Conservation (phyloP, 2,329 filamentous ascomycete genomes). For the Trichoderma oligosporum region DNA sequence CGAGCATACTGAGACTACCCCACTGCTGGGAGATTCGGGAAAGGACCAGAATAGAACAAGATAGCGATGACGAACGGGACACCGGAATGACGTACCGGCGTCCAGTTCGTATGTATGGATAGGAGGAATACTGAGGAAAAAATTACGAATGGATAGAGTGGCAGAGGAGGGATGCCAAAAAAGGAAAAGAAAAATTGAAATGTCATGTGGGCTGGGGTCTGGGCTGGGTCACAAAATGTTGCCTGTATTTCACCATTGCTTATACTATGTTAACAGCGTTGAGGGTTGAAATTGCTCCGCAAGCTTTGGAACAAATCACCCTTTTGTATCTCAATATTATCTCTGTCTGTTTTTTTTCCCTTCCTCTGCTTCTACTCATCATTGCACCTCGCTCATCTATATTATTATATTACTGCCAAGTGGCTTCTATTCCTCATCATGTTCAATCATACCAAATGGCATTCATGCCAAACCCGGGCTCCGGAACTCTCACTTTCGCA, state of each 20-base stretch:
- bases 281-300: neutral
- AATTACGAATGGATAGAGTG: neutral
- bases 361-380: neutral
- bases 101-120: neutral
- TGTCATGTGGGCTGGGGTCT: no score
- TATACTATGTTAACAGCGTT: conserved; percentile 2
- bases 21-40: conserved; percentile 30
- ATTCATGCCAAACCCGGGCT: conserved; percentile 94
- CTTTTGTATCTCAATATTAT: neutral
- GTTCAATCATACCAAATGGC: conserved; percentile 80
- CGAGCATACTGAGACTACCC: conserved; percentile 30
- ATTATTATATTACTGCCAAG: neutral
- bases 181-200: neutral
- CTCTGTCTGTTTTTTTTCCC: neutral
- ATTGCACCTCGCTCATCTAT: no score
- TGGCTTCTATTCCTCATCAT: neutral
- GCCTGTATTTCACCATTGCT: neutral
- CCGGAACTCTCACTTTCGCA: conserved; percentile 70
- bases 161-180: neutral
- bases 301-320: neutral
- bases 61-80: neutral
- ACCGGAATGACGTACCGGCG: neutral
- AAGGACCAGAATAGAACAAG: conserved; percentile 23
- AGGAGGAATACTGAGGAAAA: neutral
- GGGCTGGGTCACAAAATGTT: neutral